These are phyloP conservation scores for Saccharomycopsis babjevae DNA, from an alignment of 805 yeast species.

Conservation along the genomic window DNA sequence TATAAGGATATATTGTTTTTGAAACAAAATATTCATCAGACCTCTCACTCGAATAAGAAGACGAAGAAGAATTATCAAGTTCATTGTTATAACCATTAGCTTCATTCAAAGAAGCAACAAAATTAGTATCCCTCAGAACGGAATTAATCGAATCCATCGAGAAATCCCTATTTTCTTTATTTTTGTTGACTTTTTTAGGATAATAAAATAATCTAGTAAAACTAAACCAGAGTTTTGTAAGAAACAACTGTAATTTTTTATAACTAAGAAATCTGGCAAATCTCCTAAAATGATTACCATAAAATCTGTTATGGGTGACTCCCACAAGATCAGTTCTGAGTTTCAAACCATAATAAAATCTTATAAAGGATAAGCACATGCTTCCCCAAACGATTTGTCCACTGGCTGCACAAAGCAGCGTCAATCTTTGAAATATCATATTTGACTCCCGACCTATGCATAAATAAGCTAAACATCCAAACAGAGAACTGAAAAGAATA, in stretches of 20 bases:
- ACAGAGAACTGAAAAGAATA: constrained; percentile 44
- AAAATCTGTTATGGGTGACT: not conserved
- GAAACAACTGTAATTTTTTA: not conserved
- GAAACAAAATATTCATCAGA: constrained; percentile 27
- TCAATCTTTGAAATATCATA: constrained; percentile 44
- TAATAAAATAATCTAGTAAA: not conserved
- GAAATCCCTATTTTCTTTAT: not conserved
- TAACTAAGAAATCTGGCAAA: not conserved
- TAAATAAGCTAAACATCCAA: constrained; percentile 44
- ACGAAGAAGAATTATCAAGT: not conserved
- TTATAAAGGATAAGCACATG: constrained; percentile 45
- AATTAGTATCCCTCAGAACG: not conserved
- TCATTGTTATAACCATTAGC: not conserved
- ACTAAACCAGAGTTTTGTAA: not conserved
- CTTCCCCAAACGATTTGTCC: constrained; percentile 63
- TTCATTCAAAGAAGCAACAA: not conserved
- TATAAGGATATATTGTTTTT: constrained; percentile 45
- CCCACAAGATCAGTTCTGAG: constrained; percentile 39
- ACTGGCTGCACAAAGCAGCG: constrained; percentile 49
- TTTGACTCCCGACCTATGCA: constrained; percentile 44
- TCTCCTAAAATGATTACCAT: not conserved
- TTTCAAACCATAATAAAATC: constrained; percentile 46
- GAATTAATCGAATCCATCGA: not conserved
- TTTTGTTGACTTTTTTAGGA: not conserved
- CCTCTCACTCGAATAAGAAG: not conserved